Evolutionary conservation across 805 yeast genomes (phyloP), one percentile per base, ranked within the genome.

Genomic region (Yamadazyma insecticola): DNA sequence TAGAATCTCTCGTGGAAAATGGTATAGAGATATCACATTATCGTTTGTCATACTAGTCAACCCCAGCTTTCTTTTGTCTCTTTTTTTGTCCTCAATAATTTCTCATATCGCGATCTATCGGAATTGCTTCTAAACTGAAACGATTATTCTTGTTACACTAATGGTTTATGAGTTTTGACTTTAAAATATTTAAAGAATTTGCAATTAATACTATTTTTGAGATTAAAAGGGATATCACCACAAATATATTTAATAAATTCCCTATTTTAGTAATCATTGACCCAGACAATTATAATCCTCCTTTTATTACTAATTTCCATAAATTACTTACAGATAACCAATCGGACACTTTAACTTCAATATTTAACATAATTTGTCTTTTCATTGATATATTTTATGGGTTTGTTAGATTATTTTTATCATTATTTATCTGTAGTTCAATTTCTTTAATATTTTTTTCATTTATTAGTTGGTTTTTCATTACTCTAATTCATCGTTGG

Each of bases 201-300:
- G n/a, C n/a, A n/a, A n/a, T n/a, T n/a, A n/a, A n/a, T n/a, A n/a
- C n/a, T n/a, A n/a, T n/a, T n/a, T n/a, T n/a, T n/a, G n/a, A n/a
- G 21, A 6, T 18, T 18, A 10, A 7, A 10, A 18, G 6, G 10
- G 10, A 18, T 18, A 18, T 6, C 10, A 18, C 10, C 21, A 11
- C 22, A 3, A 35, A 35, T 24, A 13, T 43, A 8, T 18, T 38
- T 14, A 13, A 28, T 5, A 25, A 22, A 5, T 44, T 44, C 13
- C 48, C 53, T 3, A 19, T 50, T 7, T n/a, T 42, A 6, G 30
- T 50, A 13, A 35, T 50, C 4, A 22, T 45, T 4, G 35, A 43
- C 28, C 57, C 57, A 8, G 52, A 49, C 13, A 33, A 38, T 11
- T 51, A 40, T 29, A 46, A 42, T 19, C 59, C 55, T n/a, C 60